A percentile compares a stretch with the other conserved stretches of the same genome.
Evolutionary conservation across 306 rosid genomes (phyloP).

Genomic region (Parietaria judaica): DNA sequence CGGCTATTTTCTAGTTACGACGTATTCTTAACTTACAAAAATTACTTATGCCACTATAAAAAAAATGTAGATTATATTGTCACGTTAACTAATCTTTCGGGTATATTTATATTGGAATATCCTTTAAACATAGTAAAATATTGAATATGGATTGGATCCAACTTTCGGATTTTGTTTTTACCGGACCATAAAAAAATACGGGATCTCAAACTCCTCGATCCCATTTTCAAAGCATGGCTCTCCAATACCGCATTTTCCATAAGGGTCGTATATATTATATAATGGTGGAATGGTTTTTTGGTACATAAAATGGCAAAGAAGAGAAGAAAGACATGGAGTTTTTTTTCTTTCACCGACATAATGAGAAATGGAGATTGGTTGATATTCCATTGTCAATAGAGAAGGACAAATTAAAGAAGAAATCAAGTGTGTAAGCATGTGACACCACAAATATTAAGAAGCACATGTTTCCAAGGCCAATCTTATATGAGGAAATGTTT

Average conservation of each 20-base stretch:
- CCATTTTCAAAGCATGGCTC: too few species aligned
- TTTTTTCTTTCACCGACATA: conserved; percentile 5
- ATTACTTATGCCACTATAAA: too few species aligned
- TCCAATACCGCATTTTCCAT: neutral
- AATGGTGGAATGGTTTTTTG: neutral
- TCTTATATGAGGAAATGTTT: neutral
- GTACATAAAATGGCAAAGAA: neutral
- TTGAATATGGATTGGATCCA: too few species aligned
- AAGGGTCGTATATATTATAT: neutral
- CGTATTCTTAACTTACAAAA: too few species aligned
- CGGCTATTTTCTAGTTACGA: too few species aligned
- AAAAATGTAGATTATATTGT: too few species aligned
- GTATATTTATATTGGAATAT: too few species aligned
- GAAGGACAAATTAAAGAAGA: conserved; percentile 2
- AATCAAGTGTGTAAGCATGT: conserved; percentile 3
- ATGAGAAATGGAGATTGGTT: neutral
- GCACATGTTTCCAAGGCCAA: conserved; percentile 6
- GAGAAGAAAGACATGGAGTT: neutral
- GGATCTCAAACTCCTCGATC: too few species aligned
- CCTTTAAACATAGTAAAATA: too few species aligned
- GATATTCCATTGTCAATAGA: conserved; percentile 8
- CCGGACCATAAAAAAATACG: too few species aligned
- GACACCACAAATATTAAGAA: conserved; percentile 11
- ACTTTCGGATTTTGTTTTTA: too few species aligned
- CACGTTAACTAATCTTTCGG: too few species aligned